Evolutionary conservation across 208 protist species (phyloP).

Genomic region (Crithidia sp.): DNA sequence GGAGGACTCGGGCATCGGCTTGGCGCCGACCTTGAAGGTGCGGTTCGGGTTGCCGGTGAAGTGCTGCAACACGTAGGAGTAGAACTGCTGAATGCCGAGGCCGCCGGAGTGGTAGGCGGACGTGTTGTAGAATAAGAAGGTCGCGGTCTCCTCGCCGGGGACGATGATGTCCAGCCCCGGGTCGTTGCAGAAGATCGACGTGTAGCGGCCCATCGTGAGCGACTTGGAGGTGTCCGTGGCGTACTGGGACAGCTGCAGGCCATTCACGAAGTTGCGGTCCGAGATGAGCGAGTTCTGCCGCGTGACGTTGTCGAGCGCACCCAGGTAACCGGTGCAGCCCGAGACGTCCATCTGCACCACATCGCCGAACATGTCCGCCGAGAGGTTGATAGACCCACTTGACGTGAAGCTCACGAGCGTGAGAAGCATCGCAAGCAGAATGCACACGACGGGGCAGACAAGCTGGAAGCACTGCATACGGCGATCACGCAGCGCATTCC

Average conservation of each 20-base stretch:
- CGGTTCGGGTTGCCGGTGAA: slow-evolving; percentile 13
- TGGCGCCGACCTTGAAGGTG: slow-evolving; percentile 16
- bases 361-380: slow-evolving; percentile 45
- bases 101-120: slow-evolving; percentile 52
- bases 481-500: slow-evolving; percentile 60
- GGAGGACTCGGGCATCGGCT: slow-evolving; percentile 44
- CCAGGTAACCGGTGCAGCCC: slow-evolving; percentile 32
- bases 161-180: slow-evolving; percentile 44
- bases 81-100: slow-evolving; percentile 44
- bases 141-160: slow-evolving; percentile 17
- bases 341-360: slow-evolving; percentile 42
- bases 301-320: slow-evolving; percentile 18
- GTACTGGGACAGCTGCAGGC: slow-evolving; percentile 32
- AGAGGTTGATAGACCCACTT: slow-evolving; percentile 33
- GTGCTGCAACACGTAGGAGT: slow-evolving; percentile 46
- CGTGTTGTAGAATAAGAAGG: slow-evolving; percentile 64
- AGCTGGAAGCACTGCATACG: slow-evolving; percentile 78
- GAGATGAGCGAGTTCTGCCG: slow-evolving; percentile 19
- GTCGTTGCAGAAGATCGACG: slow-evolving; percentile 34
- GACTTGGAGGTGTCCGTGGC: slow-evolving; percentile 42
- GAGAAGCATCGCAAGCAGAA: slow-evolving; percentile 74
- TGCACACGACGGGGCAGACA: slow-evolving; percentile 64
- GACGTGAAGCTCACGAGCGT: slow-evolving; percentile 42
- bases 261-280: slow-evolving; percentile 29
- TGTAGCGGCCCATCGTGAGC: slow-evolving; percentile 50